Base-by-base conservation (phyloP, 2,329 filamentous ascomycete genomes). In the Beauveria sp. region DNA sequence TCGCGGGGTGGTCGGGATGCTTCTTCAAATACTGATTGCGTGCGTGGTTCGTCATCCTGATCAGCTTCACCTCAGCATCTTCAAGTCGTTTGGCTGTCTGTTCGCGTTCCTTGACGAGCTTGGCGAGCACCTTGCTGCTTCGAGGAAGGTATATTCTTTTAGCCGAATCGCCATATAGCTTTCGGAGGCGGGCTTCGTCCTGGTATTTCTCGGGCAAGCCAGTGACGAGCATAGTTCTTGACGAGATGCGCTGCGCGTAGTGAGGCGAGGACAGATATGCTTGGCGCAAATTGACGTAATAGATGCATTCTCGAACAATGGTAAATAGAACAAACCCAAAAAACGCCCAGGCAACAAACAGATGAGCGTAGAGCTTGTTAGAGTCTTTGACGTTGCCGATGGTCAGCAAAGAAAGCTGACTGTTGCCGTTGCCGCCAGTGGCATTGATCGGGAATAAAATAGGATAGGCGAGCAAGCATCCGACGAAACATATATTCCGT, bases 261-360 rank as follows among this genome's bases (percentile, higher is more conserved):
- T 89, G 80, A 1, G 90, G 91, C 2, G 91, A 90, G 62, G 96
- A 81, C n/a, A 93, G 85, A 77, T 96, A 98, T 1, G 93, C 93
- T 76, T 98, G 95, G 66, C 93, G 90, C 58, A 98, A 77, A 69
- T 96, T 96, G 77, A 97, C 90, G 74, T 91, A 96, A 81, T 88
- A 96, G 68, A 98, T 89, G 71, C 86, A 88, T 74, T 98, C 93
- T 62, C 93, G 85, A 61, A 92, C 89, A 65, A 98, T 85, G 70
- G 91, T 88, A 75, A 90, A 95, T 73, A 98, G 88, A 66, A 98
- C 82, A 71, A 98, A 98, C 51, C 84, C 74, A 64, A 76, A 92
- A 76, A 91, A 98, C 55, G 93, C 74, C 85, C 91, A 96, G 1
- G 88, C 86, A 59, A 92, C 79, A 58, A 90, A 83, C n/a, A 84